Base-by-base conservation (phyloP, 1,139 yeast species). In the Protomyces macrosporus region DNA sequence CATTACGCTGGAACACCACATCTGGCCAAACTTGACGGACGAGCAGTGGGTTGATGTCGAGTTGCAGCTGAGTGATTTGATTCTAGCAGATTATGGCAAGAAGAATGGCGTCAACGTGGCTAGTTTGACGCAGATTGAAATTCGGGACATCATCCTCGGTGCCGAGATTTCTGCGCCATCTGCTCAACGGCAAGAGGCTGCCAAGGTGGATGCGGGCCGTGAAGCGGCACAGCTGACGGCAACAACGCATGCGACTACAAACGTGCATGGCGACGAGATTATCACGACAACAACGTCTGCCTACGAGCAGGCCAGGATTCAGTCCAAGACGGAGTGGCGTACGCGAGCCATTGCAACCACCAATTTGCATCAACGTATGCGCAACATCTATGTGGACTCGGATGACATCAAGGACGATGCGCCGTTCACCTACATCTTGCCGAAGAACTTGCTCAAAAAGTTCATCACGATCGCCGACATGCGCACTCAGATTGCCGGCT, bases 181-280 rank as follows among this genome's bases (percentile, higher is more conserved):
- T 0, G 86, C 84, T 32, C 83, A 86, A 70, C 81, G 97, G 69
- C 89, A 85, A 73, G 89, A 86, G 71, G 82, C 89, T 74, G 86
- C 93, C 0, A 93, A 88, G 64, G 80, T 90, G 64, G 97, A 90
- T 32, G 67, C 66, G 14, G 83, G 82, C 10, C 79, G 82, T 33
- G 78, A 79, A 60, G 75, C 74, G 48, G 65, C 69, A 30, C 83
- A 82, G 68, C 76, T 86, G 40, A 85, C 95, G 0, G 96, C 97
- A 0, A 80, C 88, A 71, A 91, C 90, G 70, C 85, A 96, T 0
- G 86, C 86, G 64, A 88, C 96, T 0, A 85, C 87, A 35, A 95
- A 90, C 72, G 96, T 90, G 1, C 97, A 91, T 71, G 99, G 99
- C 45, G 98, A 93, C 72, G 95, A 91, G 71, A 91, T 95, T 71